Percentiles rank a stretch among this genome's conserved stretches.
These are phyloP conservation scores for Xylaria bambusicola DNA, from an alignment of 495 filamentous ascomycete genomes.

Conservation along the genomic window DNA sequence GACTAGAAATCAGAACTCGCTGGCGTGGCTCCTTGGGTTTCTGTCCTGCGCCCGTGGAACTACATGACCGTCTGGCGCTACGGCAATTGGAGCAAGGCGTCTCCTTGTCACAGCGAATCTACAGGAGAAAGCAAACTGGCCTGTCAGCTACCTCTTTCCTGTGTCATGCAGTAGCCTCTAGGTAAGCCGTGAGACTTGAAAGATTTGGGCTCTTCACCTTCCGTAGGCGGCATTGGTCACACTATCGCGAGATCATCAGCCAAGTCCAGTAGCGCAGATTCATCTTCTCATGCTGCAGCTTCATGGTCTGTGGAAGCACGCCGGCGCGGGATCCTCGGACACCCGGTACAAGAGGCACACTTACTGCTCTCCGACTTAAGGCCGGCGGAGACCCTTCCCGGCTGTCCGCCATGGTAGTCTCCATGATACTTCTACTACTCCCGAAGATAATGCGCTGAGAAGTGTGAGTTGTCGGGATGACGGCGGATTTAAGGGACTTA, in stretches of 20 bases:
- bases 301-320: too few species aligned
- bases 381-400: slow-evolving; percentile 13
- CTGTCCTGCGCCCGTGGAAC: slow-evolving; percentile 62
- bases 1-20: slow-evolving; percentile 65
- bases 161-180: too few species aligned
- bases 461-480: too few species aligned
- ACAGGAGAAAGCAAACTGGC: slow-evolving; percentile 46
- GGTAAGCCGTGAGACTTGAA: too few species aligned
- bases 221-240: slow-evolving; percentile 45
- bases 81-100: slow-evolving; percentile 68
- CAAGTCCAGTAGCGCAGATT: neutral
- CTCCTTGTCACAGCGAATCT: slow-evolving; percentile 71
- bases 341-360: neutral
- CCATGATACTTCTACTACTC: neutral
- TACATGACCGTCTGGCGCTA: slow-evolving; percentile 55
- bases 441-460: too few species aligned
- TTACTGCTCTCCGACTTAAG: slow-evolving; percentile 18
- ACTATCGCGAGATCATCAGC: slow-evolving; percentile 24
- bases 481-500: too few species aligned
- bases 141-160: too few species aligned
- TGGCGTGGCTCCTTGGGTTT: slow-evolving; percentile 60
- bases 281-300: neutral
- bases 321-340: neutral
- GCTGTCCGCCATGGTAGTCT: slow-evolving; percentile 14
- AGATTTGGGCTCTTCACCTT: slow-evolving; percentile 48